Conservation (phyloP, 2,329 filamentous ascomycete species). For the Cercospora zeina region DNA sequence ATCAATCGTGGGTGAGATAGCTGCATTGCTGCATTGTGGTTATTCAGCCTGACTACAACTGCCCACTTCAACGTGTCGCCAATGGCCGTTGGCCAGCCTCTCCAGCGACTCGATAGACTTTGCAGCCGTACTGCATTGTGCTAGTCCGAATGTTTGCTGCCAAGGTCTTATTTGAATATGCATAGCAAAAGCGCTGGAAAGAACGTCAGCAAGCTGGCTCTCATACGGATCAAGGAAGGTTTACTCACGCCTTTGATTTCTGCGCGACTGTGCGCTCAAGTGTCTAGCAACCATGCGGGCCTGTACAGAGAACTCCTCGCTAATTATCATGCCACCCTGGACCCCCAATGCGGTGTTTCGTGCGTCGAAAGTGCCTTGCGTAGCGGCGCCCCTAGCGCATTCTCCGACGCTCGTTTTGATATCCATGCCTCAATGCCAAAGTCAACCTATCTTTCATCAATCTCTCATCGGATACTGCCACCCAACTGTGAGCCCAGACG, state of each 20-base stretch:
- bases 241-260: not conserved
- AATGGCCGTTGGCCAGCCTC: not conserved
- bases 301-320: not conserved
- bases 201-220: not conserved
- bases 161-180: not conserved
- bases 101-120: not conserved
- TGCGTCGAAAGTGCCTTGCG: not conserved
- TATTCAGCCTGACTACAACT: not conserved
- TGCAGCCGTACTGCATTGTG: not conserved
- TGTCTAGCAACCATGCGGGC: not conserved
- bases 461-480: constrained; percentile 3
- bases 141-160: not conserved
- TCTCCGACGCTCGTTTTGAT: not conserved
- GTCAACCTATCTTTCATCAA: not conserved
- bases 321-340: not conserved
- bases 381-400: not conserved
- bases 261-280: not conserved
- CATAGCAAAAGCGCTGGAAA: not conserved
- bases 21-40: not conserved
- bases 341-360: not conserved
- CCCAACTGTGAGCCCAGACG: constrained; percentile 26
- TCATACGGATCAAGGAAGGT: not conserved
- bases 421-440: not conserved
- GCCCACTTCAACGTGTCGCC: not conserved
- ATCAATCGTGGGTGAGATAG: constrained; percentile 66